A percentile compares a stretch with the other conserved stretches of the same genome.
phyloP scores from a whole-genome alignment of 495 filamentous ascomycete genomes.

The Penicillium canescens region DNA sequence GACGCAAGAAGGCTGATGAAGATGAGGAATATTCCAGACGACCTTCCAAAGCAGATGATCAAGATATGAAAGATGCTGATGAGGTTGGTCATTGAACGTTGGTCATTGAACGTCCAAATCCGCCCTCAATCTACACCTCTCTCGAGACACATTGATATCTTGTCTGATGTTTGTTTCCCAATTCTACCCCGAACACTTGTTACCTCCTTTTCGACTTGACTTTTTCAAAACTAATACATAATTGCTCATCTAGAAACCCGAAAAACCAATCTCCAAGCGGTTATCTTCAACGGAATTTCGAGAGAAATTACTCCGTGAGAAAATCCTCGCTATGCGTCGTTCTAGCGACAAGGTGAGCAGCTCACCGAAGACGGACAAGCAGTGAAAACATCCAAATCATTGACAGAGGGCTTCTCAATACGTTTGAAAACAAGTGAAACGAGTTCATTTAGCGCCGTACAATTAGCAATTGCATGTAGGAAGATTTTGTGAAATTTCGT shows the following conservation, averaged over 20 bases:
- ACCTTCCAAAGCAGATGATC: constrained; percentile 16
- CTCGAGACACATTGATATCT: neutral
- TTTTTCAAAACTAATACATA: constrained; percentile 8
- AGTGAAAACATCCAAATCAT: neutral
- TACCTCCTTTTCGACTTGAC: neutral
- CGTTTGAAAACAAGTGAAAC: neutral
- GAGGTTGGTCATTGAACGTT: constrained; percentile 51
- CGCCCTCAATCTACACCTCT: constrained; percentile 3
- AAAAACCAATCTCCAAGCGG: constrained; percentile 7
- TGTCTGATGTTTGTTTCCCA: constrained; percentile 1
- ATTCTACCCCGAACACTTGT: neutral
- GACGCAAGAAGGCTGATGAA: constrained; percentile 63
- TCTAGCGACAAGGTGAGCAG: constrained; percentile 30
- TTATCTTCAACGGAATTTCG: constrained; percentile 56
- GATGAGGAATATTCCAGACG: constrained; percentile 48
- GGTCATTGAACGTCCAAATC: constrained; percentile 36
- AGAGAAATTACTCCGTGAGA: constrained; percentile 67
- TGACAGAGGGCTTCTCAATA: too few species aligned
- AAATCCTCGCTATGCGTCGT: constrained; percentile 56
- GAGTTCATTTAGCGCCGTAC: neutral
- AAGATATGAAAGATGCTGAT: constrained; percentile 28
- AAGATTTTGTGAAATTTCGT: neutral
- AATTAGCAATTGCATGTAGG: neutral
- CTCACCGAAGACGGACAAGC: neutral
- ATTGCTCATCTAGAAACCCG: neutral